These are phyloP conservation scores for Chloropicon primus DNA, from an alignment of 139 green algal species.

Conservation along the genomic window DNA sequence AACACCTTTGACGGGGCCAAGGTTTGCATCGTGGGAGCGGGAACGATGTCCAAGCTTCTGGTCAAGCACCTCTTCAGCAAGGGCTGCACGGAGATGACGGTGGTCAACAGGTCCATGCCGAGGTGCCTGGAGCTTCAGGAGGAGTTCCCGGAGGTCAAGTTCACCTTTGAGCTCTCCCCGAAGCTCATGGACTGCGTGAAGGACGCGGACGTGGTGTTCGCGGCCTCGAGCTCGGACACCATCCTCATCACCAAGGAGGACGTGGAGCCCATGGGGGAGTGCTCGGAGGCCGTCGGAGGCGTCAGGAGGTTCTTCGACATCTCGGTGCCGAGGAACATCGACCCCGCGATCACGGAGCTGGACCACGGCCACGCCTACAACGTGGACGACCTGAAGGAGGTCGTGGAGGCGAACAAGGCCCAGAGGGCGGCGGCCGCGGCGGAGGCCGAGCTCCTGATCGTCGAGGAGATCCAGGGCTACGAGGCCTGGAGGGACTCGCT, in stretches of 20 bases:
- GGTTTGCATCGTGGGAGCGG: conserved; percentile 83
- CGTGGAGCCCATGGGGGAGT: conserved; percentile 36
- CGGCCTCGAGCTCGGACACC: conserved; percentile 48
- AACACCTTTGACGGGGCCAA: conserved; percentile 57
- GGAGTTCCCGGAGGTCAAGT: conserved; percentile 90
- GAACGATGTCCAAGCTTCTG: conserved; percentile 94
- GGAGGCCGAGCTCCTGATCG: conserved; percentile 41
- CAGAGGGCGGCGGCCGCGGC: conserved; percentile 48
- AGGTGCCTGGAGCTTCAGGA: conserved; percentile 72
- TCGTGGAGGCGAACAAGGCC: conserved; percentile 92
- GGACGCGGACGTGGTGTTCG: conserved; percentile 82
- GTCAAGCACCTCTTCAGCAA: conserved; percentile 97
- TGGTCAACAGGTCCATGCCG: conserved; percentile 84
- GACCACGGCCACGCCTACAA: conserved; percentile 81
- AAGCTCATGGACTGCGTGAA: conserved; percentile 72
- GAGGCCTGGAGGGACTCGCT: conserved; percentile 94
- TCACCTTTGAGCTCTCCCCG: conserved; percentile 85
- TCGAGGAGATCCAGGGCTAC: conserved; percentile 74
- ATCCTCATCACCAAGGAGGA: conserved; percentile 63
- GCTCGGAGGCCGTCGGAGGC: conserved; percentile 49
- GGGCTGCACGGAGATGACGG: conserved; percentile 72
- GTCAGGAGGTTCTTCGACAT: conserved; percentile 95
- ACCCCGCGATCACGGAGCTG: conserved; percentile 53
- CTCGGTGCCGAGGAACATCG: conserved; percentile 92
- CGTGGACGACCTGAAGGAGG: conserved; percentile 98